phyloP scores from a whole-genome alignment of 805 yeast species.

The Cyberlindnera suaveolens region DNA sequence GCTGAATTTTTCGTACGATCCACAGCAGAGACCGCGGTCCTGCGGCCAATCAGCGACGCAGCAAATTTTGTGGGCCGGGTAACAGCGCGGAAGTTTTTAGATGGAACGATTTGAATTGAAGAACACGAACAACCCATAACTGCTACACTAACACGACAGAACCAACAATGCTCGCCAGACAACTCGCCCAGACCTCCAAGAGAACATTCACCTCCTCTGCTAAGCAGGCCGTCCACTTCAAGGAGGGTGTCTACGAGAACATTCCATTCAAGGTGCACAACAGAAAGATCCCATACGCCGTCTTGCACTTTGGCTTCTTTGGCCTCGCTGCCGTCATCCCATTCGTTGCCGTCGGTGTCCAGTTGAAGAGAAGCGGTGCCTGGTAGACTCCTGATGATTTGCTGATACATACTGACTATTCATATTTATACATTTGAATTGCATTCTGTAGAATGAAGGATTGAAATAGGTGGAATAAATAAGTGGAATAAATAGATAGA shows the following conservation, averaged over 20 bases:
- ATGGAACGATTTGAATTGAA: background rate
- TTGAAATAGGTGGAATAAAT: background rate
- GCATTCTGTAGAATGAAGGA: background rate
- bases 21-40: constrained; percentile 1
- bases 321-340: constrained; percentile 72
- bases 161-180: constrained; percentile 17
- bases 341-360: constrained; percentile 71
- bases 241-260: constrained; percentile 85
- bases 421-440: background rate
- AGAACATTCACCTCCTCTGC: constrained; percentile 36
- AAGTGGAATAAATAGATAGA: constrained; percentile 1
- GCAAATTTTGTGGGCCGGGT: constrained; percentile 6
- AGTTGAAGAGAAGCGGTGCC: constrained; percentile 82
- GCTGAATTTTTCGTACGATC: no score
- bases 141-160: background rate
- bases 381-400: constrained; percentile 19
- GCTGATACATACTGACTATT: background rate
- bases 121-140: background rate
- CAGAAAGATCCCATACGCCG: constrained; percentile 85
- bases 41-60: constrained; percentile 15
- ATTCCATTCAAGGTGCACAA: constrained; percentile 90
- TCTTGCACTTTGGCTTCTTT: constrained; percentile 75
- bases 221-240: constrained; percentile 44
- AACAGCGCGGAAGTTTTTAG: background rate
- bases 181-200: constrained; percentile 29